Percentiles rank a stretch among this genome's conserved stretches.
Conservation (phyloP, 2,329 filamentous ascomycete species). For the Leptographium wingfieldii region DNA sequence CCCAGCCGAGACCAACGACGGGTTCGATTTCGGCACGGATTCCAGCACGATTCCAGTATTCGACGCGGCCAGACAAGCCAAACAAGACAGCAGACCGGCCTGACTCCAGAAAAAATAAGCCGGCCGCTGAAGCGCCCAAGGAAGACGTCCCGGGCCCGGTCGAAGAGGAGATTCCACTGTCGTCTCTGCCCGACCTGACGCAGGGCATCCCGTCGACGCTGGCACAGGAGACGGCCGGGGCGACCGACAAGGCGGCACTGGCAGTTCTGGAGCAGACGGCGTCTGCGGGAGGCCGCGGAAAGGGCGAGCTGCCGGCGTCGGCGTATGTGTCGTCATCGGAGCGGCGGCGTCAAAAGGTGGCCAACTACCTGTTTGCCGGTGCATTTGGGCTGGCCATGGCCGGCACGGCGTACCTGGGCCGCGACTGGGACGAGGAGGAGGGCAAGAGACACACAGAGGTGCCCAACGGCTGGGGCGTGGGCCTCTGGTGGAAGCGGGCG, state of each 20-base stretch:
- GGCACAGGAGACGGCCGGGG: conserved; percentile 54
- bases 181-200: conserved; percentile 79
- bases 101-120: not conserved
- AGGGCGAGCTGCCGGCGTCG: conserved; percentile 58
- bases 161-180: conserved; percentile 35
- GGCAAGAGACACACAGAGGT: conserved; percentile 52
- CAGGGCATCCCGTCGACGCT: conserved; percentile 89
- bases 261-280: conserved; percentile 21
- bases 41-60: not conserved
- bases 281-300: conserved; percentile 33
- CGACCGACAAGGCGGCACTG: conserved; percentile 24
- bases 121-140: too few relatives aligned
- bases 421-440: conserved; percentile 79
- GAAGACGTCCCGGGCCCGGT: not conserved
- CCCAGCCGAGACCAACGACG: not conserved
- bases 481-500: conserved; percentile 69
- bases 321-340: conserved; percentile 89
- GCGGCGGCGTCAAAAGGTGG: conserved; percentile 61
- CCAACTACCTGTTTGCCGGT: conserved; percentile 59
- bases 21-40: not conserved
- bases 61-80: conserved; percentile 1
- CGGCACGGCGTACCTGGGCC: conserved; percentile 63
- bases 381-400: conserved; percentile 43
- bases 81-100: not conserved
- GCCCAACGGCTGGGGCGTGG: conserved; percentile 66